These are phyloP conservation scores for Pseudogymnoascus pannorum DNA, from an alignment of 2,329 filamentous ascomycete genomes.

Conservation along the genomic window DNA sequence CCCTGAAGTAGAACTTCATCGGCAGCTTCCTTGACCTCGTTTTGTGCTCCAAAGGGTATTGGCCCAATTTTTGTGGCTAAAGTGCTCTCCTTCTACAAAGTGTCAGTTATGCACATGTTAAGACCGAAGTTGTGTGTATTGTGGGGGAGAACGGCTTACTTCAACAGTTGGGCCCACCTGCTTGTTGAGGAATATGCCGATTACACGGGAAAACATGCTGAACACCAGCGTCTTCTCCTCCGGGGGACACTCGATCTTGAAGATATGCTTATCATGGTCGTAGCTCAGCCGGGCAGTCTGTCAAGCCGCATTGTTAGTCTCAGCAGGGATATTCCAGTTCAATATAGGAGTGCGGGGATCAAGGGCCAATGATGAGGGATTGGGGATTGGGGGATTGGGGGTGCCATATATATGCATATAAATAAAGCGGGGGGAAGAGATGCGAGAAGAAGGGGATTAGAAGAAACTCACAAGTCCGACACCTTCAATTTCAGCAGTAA, in stretches of 20 bases:
- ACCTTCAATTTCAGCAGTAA: background rate
- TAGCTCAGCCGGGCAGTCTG: background rate
- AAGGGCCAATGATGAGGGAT: background rate
- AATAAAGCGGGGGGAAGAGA: background rate
- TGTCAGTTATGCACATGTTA: background rate
- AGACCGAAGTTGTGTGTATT: background rate
- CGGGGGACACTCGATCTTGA: background rate
- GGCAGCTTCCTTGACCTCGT: background rate
- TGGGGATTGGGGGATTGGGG: no score
- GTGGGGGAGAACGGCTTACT: background rate
- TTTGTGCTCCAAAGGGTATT: background rate
- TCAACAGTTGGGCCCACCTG: background rate
- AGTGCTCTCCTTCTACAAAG: background rate
- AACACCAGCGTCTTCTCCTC: background rate
- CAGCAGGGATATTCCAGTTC: background rate
- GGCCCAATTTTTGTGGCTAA: background rate
- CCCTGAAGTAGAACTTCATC: background rate
- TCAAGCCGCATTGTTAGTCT: background rate
- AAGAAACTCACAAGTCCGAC: background rate
- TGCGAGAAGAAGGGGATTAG: no score
- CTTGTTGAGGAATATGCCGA: background rate
- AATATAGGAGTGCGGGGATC: background rate
- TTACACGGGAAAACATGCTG: background rate
- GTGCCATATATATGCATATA: no score
- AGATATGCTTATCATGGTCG: constrained; percentile 1